These are phyloP conservation scores for Acer yangbiense DNA, from an alignment of 345 rosid species.

Conservation along the genomic window DNA sequence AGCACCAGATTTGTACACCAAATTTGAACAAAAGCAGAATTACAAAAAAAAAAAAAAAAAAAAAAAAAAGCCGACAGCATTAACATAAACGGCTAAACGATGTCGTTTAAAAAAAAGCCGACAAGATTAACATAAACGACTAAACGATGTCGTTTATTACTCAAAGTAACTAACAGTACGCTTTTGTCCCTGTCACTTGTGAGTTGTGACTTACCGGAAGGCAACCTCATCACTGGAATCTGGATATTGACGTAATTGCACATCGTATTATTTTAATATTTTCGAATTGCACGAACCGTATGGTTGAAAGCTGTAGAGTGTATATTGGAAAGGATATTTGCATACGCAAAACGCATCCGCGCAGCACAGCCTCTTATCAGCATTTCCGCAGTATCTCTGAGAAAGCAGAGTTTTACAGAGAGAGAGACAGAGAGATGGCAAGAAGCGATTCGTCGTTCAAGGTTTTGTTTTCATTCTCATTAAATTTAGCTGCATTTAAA, in stretches of 20 bases:
- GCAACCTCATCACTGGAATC: too few species aligned
- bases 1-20: too few species aligned
- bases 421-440: slow-evolving; percentile 21
- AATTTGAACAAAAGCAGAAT: too few species aligned
- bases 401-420: slow-evolving; percentile 16
- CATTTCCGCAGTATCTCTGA: slow-evolving; percentile 16
- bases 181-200: too few species aligned
- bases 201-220: too few species aligned
- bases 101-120: too few species aligned
- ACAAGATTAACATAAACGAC: too few species aligned
- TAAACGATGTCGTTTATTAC: too few species aligned
- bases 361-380: slow-evolving; percentile 10
- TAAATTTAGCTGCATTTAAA: background rate
- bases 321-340: background rate
- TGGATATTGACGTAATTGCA: background rate
- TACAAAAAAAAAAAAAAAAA: too few species aligned
- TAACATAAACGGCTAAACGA: too few species aligned
- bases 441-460: slow-evolving; percentile 23
- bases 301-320: background rate
- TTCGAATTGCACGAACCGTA: background rate
- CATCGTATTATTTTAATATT: background rate
- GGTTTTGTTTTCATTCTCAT: slow-evolving; percentile 27
- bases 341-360: background rate
- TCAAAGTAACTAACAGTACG: too few species aligned
- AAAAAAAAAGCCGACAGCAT: too few species aligned